A percentile compares a stretch with the other conserved stretches of the same genome.
Conservation (phyloP, 2,329 filamentous ascomycete genomes). For the Trichoderma gracile region DNA sequence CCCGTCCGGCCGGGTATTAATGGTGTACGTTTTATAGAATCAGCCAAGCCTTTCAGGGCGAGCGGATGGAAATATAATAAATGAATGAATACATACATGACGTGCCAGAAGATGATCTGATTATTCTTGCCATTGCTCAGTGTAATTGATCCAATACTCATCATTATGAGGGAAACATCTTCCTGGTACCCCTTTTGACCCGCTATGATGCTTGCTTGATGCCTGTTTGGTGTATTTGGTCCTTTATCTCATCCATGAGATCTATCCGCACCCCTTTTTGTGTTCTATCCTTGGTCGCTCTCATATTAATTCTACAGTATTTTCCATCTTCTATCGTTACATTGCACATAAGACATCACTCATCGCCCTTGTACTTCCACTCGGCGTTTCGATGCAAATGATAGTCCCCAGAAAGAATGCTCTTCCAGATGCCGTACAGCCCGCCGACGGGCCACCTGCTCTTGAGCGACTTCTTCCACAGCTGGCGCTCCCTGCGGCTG, state of each 20-base stretch:
- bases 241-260: no score
- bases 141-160: background rate
- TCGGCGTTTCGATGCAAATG: conserved; percentile 52
- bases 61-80: background rate
- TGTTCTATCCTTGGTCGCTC: background rate
- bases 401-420: conserved; percentile 59
- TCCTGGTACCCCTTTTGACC: background rate
- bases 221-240: no score
- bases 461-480: conserved; percentile 48
- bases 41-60: background rate
- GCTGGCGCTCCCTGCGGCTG: conserved; percentile 42
- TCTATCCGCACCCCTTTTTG: no score
- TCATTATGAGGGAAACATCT: background rate
- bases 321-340: background rate
- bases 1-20: background rate
- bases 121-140: background rate
- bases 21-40: conserved; percentile 10
- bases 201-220: background rate
- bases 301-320: background rate
- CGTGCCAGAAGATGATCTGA: background rate
- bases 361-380: conserved; percentile 52
- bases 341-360: background rate
- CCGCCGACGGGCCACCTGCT: conserved; percentile 58
- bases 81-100: conserved; percentile 1
- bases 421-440: conserved; percentile 59